A percentile compares a stretch with the other conserved stretches of the same genome.
Conservation (phyloP, 2,329 filamentous ascomycete species). For the Lachnellula arida region DNA sequence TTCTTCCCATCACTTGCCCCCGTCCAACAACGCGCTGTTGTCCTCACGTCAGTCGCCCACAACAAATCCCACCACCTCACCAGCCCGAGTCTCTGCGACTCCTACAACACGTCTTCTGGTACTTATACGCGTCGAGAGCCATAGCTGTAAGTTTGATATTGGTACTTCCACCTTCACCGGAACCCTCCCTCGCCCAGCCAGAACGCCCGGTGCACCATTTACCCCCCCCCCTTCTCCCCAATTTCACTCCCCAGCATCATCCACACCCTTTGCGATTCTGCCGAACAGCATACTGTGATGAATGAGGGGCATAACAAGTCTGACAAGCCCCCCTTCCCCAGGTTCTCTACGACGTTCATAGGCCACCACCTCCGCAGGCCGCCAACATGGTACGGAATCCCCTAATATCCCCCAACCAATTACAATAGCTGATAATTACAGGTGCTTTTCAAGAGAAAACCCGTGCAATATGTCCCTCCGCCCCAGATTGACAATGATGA, state of each 20-base stretch:
- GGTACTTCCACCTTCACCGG: conserved; percentile 9
- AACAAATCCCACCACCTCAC: conserved; percentile 21
- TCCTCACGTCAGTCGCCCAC: conserved; percentile 20
- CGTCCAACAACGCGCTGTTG: conserved; percentile 17
- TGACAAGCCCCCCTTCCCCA: conserved; percentile 20
- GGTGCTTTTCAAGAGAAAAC: conserved; percentile 96
- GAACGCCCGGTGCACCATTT: conserved; percentile 8
- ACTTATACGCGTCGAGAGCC: conserved; percentile 27
- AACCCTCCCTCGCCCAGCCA: conserved; percentile 15
- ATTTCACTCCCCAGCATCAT: conserved; percentile 10
- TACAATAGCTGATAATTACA: conserved; percentile 36
- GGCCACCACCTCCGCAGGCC: conserved; percentile 10
- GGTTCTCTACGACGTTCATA: conserved; percentile 16
- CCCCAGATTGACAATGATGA: conserved; percentile 75
- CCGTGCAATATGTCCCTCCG: conserved; percentile 73
- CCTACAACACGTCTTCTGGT: conserved; percentile 16
- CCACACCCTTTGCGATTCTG: not conserved
- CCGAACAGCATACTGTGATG: conserved; percentile 4
- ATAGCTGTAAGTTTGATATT: conserved; percentile 25
- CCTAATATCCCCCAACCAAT: not conserved
- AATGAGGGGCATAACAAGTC: conserved; percentile 19
- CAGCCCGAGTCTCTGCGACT: conserved; percentile 32
- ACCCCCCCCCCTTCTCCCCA: not conserved
- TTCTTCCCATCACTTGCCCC: conserved; percentile 28
- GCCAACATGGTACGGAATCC: conserved; percentile 26